Conservation (phyloP, 805 yeast genomes). For the Pichia scutulata region DNA sequence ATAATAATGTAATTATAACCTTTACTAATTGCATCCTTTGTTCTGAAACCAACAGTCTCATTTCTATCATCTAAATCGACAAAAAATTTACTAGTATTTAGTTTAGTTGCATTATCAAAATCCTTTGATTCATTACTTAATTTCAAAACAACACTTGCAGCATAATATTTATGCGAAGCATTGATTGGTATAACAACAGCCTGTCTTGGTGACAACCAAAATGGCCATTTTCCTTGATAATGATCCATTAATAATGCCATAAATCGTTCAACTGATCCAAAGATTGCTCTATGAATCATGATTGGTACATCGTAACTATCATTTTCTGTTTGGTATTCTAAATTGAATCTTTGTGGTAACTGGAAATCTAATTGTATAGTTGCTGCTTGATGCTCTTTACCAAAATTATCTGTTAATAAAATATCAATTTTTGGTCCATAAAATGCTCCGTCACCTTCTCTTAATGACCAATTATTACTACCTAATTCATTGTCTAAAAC, state of each 20-base stretch:
- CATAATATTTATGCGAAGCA: conserved; percentile 48
- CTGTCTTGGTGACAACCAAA: conserved; percentile 93
- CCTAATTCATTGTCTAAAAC: conserved; percentile 51
- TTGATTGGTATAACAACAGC: conserved; percentile 78
- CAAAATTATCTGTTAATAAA: conserved; percentile 67
- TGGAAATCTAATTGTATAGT: conserved; percentile 95
- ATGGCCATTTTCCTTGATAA: conserved; percentile 92
- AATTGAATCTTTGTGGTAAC: conserved; percentile 74
- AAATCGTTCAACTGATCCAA: conserved; percentile 91
- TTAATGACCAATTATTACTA: conserved; percentile 50
- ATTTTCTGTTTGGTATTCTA: conserved; percentile 54
- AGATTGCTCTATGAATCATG: conserved; percentile 93
- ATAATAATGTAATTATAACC: conserved; percentile 77
- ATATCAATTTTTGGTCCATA: conserved; percentile 97
- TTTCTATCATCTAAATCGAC: conserved; percentile 70
- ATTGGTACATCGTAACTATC: conserved; percentile 62
- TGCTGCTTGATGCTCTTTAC: conserved; percentile 86
- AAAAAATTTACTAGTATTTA: conserved; percentile 53
- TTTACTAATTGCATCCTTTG: conserved; percentile 66
- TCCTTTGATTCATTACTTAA: conserved; percentile 38
- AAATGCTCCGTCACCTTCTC: conserved; percentile 94
- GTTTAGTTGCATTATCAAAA: conserved; percentile 38
- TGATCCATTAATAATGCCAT: conserved; percentile 87
- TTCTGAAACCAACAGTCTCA: conserved; percentile 74
- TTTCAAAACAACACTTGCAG: conserved; percentile 37